Base-by-base conservation (phyloP, 345 rosid species). In the Salix dunnii region DNA sequence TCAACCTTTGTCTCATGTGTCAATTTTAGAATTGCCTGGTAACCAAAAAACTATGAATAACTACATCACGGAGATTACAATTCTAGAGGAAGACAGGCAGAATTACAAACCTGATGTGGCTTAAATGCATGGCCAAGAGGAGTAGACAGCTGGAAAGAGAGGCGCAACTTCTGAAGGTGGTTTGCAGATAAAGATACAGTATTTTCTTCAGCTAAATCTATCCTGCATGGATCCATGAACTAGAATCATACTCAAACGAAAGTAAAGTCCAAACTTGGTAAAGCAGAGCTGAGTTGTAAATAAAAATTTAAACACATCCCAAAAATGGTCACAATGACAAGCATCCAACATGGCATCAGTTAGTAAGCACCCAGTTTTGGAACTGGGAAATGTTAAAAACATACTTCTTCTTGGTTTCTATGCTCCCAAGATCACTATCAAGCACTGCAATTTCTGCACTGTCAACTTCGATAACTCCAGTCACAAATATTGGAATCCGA, bases 11-110 rank as follows among this genome's bases (percentile, higher is more conserved):
- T 84, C 81, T 90, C 99, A 73, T 96, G 99, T 71, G 84, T 92
- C 86, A 96, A 86, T 84, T 89, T 96, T 76, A 96, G 89, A 85
- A 92, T 87, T 71, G 97, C 94, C 99, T 96, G 91, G 81, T 86
- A 23, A 71, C 35, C 81, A 76, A 80, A 75, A 84, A 83, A 64
- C 71, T 81, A 74, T 83, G 61, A 84, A 70, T 60, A 78, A 73
- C 73, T 23, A 77, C 71, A 55, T 62, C 62, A 13, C 7, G 71
- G 17, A 17, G 13, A 77, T 20, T 25, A 31, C 35, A 68, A 49
- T 73, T 11, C 25, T 58, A 74, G 27, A 71, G 35, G 74, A 43
- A 63, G 74, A 53, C 55, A 60, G 3, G 25, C 67, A 55, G 72
- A 67, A 51, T 33, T 66, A 79, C 80, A 74, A 71, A 96, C 99